Evolutionary conservation across 106 monocot genomes (phyloP).

Genomic region (Narthecium ossifragum): DNA sequence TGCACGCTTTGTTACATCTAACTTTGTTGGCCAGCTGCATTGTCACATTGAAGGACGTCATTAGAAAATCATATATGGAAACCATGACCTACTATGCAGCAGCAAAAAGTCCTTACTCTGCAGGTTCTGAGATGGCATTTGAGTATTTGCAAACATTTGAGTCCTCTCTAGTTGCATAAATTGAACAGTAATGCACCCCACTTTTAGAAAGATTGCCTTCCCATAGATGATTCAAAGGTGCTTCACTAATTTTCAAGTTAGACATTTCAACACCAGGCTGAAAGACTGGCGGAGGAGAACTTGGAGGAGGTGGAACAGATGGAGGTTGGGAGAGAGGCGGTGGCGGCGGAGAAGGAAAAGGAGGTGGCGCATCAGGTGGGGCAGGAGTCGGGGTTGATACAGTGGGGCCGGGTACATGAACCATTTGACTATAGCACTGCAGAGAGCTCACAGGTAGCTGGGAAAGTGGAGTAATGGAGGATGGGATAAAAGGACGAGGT

Average conservation of each 20-base stretch:
- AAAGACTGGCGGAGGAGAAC: slow-evolving; percentile 37
- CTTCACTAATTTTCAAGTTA: slow-evolving; percentile 16
- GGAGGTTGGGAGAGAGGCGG: slow-evolving; percentile 65
- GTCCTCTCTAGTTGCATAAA: slow-evolving; percentile 67
- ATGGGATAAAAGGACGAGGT: slow-evolving; percentile 79
- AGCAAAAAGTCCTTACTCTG: slow-evolving; percentile 52
- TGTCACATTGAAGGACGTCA: slow-evolving; percentile 6
- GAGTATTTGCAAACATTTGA: slow-evolving; percentile 65
- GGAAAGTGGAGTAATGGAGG: slow-evolving; percentile 80
- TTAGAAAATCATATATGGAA: slow-evolving; percentile 1
- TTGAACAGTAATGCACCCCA: slow-evolving; percentile 77
- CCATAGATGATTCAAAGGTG: slow-evolving; percentile 41
- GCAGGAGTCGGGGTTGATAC: slow-evolving; percentile 34
- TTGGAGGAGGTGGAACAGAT: slow-evolving; percentile 66
- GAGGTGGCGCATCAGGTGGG: slow-evolving; percentile 36
- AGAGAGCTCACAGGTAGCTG: slow-evolving; percentile 49
- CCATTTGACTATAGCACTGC: slow-evolving; percentile 35
- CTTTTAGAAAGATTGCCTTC: slow-evolving; percentile 88
- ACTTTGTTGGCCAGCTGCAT: slow-evolving; percentile 82
- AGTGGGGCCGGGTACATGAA: slow-evolving; percentile 19
- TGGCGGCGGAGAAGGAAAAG: slow-evolving; percentile 54
- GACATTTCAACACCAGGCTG: slow-evolving; percentile 21
- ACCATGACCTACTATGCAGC: not conserved
- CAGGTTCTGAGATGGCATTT: slow-evolving; percentile 54
- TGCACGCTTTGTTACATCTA: slow-evolving; percentile 94